Evolutionary conservation across 306 rosid genomes (phyloP).

Genomic region (Cucumis melo): DNA sequence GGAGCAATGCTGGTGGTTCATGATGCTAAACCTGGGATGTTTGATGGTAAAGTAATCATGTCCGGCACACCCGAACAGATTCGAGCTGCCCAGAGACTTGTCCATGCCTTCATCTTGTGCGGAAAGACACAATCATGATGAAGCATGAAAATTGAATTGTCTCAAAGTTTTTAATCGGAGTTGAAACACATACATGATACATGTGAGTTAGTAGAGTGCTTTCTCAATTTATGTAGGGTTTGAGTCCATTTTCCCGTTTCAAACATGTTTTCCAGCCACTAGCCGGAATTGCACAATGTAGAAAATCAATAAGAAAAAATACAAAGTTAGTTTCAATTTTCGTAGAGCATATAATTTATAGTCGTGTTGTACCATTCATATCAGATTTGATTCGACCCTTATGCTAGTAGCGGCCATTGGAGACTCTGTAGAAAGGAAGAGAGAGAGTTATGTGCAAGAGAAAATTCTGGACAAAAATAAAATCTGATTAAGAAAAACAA

Average conservation of each 20-base stretch:
- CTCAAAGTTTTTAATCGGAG: neutral
- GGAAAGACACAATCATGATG: constrained; percentile 38
- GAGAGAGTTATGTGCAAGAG: neutral
- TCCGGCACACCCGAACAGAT: constrained; percentile 52
- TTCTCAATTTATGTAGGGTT: neutral
- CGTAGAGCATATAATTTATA: neutral
- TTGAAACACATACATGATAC: neutral
- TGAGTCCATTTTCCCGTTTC: neutral
- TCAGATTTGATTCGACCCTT: neutral
- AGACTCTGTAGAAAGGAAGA: neutral
- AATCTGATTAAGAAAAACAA: neutral
- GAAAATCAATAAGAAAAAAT: neutral
- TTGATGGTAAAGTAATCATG: constrained; percentile 37
- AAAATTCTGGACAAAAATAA: neutral
- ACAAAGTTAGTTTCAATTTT: neutral
- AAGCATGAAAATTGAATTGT: neutral
- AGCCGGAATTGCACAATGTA: neutral
- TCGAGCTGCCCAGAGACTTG: constrained; percentile 57
- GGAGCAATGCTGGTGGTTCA: constrained; percentile 56
- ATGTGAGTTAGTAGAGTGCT: neutral
- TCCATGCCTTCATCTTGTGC: constrained; percentile 74
- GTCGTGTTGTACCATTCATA: neutral
- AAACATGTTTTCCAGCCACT: neutral
- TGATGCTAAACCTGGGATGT: constrained; percentile 45
- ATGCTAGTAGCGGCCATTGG: neutral